Percentiles rank a stretch among this genome's conserved stretches.
These are phyloP conservation scores for Suillus clintonianus DNA, from an alignment of 768 basidiomycete genomes.

Conservation along the genomic window DNA sequence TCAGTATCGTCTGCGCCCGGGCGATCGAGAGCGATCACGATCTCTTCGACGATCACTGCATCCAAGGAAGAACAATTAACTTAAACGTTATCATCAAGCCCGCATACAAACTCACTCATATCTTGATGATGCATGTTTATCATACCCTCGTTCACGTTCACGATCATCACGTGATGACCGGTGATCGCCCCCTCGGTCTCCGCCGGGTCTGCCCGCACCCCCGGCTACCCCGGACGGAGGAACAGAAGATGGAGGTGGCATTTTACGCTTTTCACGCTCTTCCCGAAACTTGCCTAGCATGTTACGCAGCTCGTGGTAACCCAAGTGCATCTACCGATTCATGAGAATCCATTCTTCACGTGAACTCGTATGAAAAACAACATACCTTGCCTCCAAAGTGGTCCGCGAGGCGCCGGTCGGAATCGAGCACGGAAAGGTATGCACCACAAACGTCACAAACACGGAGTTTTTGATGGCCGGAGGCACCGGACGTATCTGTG, in stretches of 20 bases:
- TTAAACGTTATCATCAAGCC: slow-evolving; percentile 23
- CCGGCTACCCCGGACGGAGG: slow-evolving; percentile 39
- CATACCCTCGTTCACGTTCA: slow-evolving; percentile 69
- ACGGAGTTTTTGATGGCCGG: slow-evolving; percentile 98
- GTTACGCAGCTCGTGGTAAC: slow-evolving; percentile 96
- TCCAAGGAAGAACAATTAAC: neutral
- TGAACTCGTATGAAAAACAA: slow-evolving; percentile 16
- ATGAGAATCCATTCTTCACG: slow-evolving; percentile 30
- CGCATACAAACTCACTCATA: slow-evolving; percentile 60
- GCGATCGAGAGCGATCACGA: slow-evolving; percentile 74
- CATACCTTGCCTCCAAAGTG: slow-evolving; percentile 99
- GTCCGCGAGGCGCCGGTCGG: slow-evolving; percentile 96
- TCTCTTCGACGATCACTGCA: slow-evolving; percentile 69
- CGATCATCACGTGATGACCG: slow-evolving; percentile 63
- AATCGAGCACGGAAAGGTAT: slow-evolving; percentile 97
- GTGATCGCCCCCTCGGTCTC: slow-evolving; percentile 52
- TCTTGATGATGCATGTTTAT: slow-evolving; percentile 64
- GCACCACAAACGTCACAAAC: slow-evolving; percentile 99
- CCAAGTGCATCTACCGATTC: slow-evolving; percentile 87
- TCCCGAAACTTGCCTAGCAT: slow-evolving; percentile 90
- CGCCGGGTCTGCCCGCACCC: slow-evolving; percentile 41
- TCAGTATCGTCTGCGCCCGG: slow-evolving; percentile 62
- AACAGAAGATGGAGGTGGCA: slow-evolving; percentile 47
- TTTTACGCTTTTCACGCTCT: slow-evolving; percentile 81
- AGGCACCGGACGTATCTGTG: slow-evolving; percentile 97